Evolutionary conservation across 805 yeast species (phyloP).

Genomic region (Kazachstania martiniae): DNA sequence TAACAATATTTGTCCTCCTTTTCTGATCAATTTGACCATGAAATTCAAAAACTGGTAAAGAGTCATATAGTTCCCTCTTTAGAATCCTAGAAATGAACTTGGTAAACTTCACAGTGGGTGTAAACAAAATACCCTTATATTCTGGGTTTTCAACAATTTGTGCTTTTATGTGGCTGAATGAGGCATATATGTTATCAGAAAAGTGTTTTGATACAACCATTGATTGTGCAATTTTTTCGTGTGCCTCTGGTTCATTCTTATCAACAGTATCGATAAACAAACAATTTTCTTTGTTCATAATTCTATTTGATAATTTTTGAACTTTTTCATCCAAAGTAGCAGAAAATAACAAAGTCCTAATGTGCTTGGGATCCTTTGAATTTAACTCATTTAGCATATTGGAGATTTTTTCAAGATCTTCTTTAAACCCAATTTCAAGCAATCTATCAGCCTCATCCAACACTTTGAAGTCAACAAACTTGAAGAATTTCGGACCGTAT

Average conservation of each 20-base stretch:
- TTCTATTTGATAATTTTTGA: slow-evolving; percentile 47
- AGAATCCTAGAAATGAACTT: slow-evolving; percentile 43
- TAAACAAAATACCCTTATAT: slow-evolving; percentile 74
- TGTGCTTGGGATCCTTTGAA: slow-evolving; percentile 25
- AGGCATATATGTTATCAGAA: slow-evolving; percentile 50
- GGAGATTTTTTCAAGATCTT: slow-evolving; percentile 50
- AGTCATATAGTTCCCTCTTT: slow-evolving; percentile 14
- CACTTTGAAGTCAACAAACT: slow-evolving; percentile 49
- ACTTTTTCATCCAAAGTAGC: slow-evolving; percentile 77
- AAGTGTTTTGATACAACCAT: slow-evolving; percentile 43
- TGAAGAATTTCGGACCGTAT: slow-evolving; percentile 37
- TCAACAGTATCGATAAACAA: slow-evolving; percentile 65
- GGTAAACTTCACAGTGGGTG: slow-evolving; percentile 66
- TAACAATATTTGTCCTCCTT: slow-evolving; percentile 51
- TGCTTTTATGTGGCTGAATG: slow-evolving; percentile 38
- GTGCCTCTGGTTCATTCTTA: slow-evolving; percentile 63
- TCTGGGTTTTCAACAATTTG: slow-evolving; percentile 27
- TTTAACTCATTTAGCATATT: slow-evolving; percentile 32
- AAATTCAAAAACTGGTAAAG: slow-evolving; percentile 30
- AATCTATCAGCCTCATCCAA: slow-evolving; percentile 90
- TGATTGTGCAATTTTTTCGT: slow-evolving; percentile 65
- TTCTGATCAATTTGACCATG: slow-evolving; percentile 72
- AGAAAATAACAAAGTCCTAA: slow-evolving; percentile 69
- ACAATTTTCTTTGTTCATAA: slow-evolving; percentile 43
- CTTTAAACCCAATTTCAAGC: slow-evolving; percentile 70